Evolutionary conservation across 805 yeast species (phyloP), one percentile per base, ranked within the genome.

Genomic region (Candida pseudofarinosa): DNA sequence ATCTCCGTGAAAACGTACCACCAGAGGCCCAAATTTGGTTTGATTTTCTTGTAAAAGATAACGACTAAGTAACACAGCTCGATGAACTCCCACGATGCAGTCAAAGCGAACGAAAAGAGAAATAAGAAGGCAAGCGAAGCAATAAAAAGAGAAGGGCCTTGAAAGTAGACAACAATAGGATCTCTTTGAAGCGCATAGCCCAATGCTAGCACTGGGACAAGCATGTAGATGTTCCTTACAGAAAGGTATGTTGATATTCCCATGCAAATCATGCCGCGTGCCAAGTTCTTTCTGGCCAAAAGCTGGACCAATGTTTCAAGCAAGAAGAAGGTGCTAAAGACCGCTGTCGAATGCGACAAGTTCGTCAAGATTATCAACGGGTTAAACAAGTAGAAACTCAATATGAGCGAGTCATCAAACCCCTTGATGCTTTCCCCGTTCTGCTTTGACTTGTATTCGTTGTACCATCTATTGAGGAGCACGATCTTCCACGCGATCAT

Each of bases 1-100:
- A 93, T 86, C 63, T 93, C 99, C 34, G 91, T 85, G 70, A 93
- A 93, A 54, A 90, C 81, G 67, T 93, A 93, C 99, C 99, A 93
- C 99, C 99, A 93, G 16, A 93, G 69, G 0, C 99, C 99, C 50
- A 93, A 62, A 63, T 93, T 93, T 19, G 99, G 99, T 4, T 82
- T 73, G 47, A 89, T 79, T 49, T 88, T 90, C 32, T 73, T 73
- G 53, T 87, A 83, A 18, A 69, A 67, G 4, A 88, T 56, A 4
- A 77, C 63, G 3, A 79, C 71, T 13, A 83, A 81, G 55, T 83
- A 88, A 46, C 67, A 61, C 41, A 48, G 60, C 14, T 51, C 52
- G 14, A 63, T 14, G 40, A 64, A 66, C 23, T 52, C 50, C 43
- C 53, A 49, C 6, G 69, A 62, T 3, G 60, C 52, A 1, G 66